Evolutionary conservation across 495 filamentous ascomycete species (phyloP).

Genomic region (Neurospora sublineolata): DNA sequence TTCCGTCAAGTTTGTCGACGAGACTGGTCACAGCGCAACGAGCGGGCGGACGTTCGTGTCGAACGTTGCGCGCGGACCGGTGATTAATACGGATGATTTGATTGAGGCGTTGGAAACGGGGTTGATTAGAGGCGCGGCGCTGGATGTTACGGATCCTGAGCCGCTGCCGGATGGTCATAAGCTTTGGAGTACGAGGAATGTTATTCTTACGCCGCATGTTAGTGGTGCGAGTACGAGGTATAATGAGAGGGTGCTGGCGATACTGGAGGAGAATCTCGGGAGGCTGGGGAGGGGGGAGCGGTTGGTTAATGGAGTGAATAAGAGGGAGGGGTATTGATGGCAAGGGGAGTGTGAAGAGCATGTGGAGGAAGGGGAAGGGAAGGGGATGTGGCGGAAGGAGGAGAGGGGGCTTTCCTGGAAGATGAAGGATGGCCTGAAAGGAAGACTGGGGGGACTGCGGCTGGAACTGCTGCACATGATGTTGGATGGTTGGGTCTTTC

Average conservation of each 20-base stretch:
- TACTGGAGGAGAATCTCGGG: conserved; percentile 48
- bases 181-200: conserved; percentile 65
- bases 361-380: no score
- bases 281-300: conserved; percentile 44
- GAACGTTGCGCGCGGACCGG: conserved; percentile 65
- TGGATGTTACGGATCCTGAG: conserved; percentile 85
- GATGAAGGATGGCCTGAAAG: not conserved
- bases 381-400: not conserved
- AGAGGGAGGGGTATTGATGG: conserved; percentile 47
- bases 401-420: no score
- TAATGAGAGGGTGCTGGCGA: conserved; percentile 46
- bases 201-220: conserved; percentile 71
- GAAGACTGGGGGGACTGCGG: not conserved
- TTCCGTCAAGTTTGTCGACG: not conserved
- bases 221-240: conserved; percentile 53
- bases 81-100: conserved; percentile 59
- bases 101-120: conserved; percentile 48
- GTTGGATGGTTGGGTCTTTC: not conserved
- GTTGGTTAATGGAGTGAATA: conserved; percentile 57
- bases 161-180: conserved; percentile 57
- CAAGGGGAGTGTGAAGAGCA: no score
- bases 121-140: conserved; percentile 54
- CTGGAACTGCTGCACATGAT: not conserved
- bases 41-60: conserved; percentile 45
- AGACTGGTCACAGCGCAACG: not conserved